These are phyloP conservation scores for Fusarium austroafricanum DNA, from an alignment of 2,329 filamentous ascomycete species.

Conservation along the genomic window DNA sequence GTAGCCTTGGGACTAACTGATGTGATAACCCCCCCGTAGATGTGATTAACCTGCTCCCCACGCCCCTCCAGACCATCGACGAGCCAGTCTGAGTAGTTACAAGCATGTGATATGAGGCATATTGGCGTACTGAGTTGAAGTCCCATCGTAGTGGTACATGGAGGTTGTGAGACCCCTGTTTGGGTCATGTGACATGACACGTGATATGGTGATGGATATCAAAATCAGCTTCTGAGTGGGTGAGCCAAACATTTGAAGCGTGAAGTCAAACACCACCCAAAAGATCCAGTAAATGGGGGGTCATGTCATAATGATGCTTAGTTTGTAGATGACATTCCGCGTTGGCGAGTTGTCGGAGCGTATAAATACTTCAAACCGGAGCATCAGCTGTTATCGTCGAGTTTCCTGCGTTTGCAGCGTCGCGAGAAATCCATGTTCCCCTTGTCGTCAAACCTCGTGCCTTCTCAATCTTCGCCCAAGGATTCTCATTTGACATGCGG, in stretches of 20 bases:
- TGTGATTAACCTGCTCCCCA: conserved; percentile 39
- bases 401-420: conserved; percentile 1
- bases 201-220: conserved; percentile 2
- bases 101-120: conserved; percentile 40
- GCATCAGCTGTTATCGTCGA: conserved; percentile 6
- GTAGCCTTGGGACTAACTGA: conserved; percentile 25
- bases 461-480: conserved; percentile 72
- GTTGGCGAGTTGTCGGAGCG: too few species aligned
- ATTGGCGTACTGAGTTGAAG: conserved; percentile 27
- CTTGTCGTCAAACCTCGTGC: conserved; percentile 55
- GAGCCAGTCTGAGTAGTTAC: conserved; percentile 23
- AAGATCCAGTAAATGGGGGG: too few species aligned
- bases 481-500: conserved; percentile 76
- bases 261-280: background rate
- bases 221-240: background rate
- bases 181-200: conserved; percentile 34
- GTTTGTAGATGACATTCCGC: background rate
- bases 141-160: conserved; percentile 10
- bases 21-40: conserved; percentile 47
- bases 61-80: conserved; percentile 32
- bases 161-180: conserved; percentile 38
- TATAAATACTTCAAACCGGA: conserved; percentile 26
- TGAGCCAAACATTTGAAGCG: background rate
- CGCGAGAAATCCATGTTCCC: conserved; percentile 58
- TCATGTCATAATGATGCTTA: background rate